Evolutionary conservation across 2,329 filamentous ascomycete species (phyloP), one percentile per base, ranked within the genome.

Genomic region (Alternaria sp.): DNA sequence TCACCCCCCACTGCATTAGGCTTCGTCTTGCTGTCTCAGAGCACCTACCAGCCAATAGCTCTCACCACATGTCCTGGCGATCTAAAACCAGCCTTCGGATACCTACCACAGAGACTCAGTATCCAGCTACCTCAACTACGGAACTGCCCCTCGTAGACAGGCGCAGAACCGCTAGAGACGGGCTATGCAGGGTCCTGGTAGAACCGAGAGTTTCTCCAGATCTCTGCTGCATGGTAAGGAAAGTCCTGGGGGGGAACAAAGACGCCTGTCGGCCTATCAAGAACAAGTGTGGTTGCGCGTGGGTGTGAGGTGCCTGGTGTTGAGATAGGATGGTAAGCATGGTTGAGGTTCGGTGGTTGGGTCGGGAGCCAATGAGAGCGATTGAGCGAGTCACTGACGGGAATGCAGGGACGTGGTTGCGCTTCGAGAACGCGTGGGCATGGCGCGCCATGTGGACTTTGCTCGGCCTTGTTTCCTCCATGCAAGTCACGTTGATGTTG

Each of bases 1-100:
- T 44, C 24, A 50, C 56, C 64, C 58, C 61, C 63, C 65, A 62
- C 61, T 58, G 62, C 58, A 58, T 58, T 63, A 65, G 59, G 53
- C 58, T 57, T 57, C 56, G 58, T 54, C 40, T 41, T 65, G 40
- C 33, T 40, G 51, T 41, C 52, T 54, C 29, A 56, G 55, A 58
- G 26, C 44, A 48, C 26, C 49, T 72, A 60, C 29, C 52, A 74
- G 62, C 74, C 74, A 76, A 76, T 76, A 40, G 59, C 73, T 50
- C 58, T 46, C 64, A 61, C 62, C 74, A 76, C 74, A 77, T 76
- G 74, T 53, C 56, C 57, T 50, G 61, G 51, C 51, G 66, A 67
- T 62, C 64, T 68, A 56, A 53, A 63, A 54, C 61, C 60, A 58
- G 69, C 62, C 56, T 51, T 50, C 49, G 33, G 49, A n/a, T 42